Evolutionary conservation across 306 rosid species (phyloP), one percentile per base, ranked within the genome.

Genomic region (Geum urbanum): DNA sequence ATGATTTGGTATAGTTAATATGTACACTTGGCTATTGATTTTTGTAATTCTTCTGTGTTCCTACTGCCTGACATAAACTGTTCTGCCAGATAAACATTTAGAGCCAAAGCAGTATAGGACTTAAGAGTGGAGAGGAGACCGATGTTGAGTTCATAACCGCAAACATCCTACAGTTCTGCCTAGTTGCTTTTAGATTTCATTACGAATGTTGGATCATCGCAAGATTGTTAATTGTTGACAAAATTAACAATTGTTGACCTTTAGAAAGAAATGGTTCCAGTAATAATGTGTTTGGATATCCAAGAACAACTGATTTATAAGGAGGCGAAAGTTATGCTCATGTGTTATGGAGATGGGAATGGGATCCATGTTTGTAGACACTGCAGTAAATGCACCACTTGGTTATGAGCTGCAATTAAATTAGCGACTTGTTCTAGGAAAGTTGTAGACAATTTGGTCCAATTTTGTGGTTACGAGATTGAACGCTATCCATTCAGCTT

Each of bases 401-500:
- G 32, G 32, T 27, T 27, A 27, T 27, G 57, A 52, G 57, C 57
- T 52, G 24, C 24, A n/a, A 11, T n/a, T 6, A 8, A 22, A n/a
- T 16, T 52, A 4, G 15, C 32, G 32, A 27, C 2, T 12, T 11
- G 58, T 22, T 60, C 41, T 5, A 51, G 11, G 48, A 37, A 63
- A 55, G 1, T 55, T 76, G 66, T 32, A 64, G 76, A 46, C 70
- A 35, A 27, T 35, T 54, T 39, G 63, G 14, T 48, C 56, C 44
- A n/a, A 7, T n/a, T 19, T 49, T 20, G 50, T 62, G n/a, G 69
- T 37, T 16, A 62, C 2, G 50, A 67, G 14, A 13, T 71, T 32
- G 35, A 57, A 18, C 45, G 35, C 22, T 7, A 56, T 18, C 62
- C 41, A 75, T 20, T 13, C 19, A 19, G 2, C 7, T 5, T 35